Evolutionary conservation across 73 alveolate species (phyloP).

Genomic region (Tetrahymena borealis): DNA sequence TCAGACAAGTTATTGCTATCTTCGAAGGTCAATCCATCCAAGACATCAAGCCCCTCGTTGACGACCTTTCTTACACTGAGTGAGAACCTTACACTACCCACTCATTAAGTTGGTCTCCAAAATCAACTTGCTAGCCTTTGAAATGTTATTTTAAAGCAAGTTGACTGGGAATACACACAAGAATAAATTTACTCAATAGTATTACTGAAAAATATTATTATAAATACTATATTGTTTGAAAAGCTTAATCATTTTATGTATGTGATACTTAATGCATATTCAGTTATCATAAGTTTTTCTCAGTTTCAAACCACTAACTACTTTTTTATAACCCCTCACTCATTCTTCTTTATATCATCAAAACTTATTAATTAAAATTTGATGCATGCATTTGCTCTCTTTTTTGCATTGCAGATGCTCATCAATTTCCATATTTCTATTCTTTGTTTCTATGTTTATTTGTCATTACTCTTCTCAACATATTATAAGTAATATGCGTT

Average conservation of each 20-base stretch:
- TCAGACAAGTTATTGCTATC: background rate
- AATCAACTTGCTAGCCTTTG: background rate
- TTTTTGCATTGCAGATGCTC: too few relatives aligned
- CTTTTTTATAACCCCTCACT: background rate
- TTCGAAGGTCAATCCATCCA: background rate
- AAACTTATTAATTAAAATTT: too few relatives aligned
- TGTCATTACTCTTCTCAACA: too few relatives aligned
- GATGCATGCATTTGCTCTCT: too few relatives aligned
- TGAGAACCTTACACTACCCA: background rate
- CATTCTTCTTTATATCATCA: too few relatives aligned
- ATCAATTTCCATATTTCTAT: too few relatives aligned
- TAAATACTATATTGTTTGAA: background rate
- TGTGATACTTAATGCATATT: slow-evolving; percentile 1
- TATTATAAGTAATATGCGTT: too few relatives aligned
- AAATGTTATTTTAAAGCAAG: background rate
- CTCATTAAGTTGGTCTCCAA: background rate
- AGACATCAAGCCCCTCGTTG: slow-evolving; percentile 1
- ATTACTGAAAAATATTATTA: background rate
- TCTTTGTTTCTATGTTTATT: too few relatives aligned
- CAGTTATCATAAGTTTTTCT: background rate
- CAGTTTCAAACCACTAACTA: background rate
- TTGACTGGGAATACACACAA: background rate
- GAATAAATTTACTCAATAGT: background rate
- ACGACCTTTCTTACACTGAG: background rate
- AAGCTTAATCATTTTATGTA: background rate